phyloP scores from a whole-genome alignment of 768 basidiomycete species.

The Boletus reticulatus region DNA sequence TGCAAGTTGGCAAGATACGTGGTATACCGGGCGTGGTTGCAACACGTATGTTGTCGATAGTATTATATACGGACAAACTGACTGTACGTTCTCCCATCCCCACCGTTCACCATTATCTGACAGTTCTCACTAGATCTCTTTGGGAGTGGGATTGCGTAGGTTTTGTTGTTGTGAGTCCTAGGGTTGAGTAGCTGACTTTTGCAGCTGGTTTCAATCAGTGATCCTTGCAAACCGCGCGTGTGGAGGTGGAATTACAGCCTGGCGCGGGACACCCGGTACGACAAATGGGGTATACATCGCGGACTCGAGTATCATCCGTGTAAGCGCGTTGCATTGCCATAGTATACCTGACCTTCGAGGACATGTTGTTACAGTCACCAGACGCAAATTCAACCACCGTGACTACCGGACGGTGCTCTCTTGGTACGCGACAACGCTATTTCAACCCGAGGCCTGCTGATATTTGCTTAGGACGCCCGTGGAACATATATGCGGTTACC shows the following conservation, averaged over 20 bases:
- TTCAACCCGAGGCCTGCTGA: background rate
- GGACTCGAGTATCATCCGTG: conserved; percentile 54
- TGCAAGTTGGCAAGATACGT: conserved; percentile 37
- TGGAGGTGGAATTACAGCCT: conserved; percentile 64
- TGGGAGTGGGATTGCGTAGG: conserved; percentile 12
- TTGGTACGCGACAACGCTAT: conserved; percentile 35
- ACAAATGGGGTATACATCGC: conserved; percentile 53
- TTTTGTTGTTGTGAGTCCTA: background rate
- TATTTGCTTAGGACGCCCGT: conserved; percentile 42
- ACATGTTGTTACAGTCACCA: conserved; percentile 42
- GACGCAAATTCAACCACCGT: conserved; percentile 51
- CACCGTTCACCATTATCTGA: background rate
- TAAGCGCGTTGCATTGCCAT: conserved; percentile 24
- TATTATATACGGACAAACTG: conserved; percentile 60
- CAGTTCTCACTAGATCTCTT: conserved; percentile 8
- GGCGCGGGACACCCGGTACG: conserved; percentile 49
- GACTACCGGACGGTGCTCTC: conserved; percentile 45
- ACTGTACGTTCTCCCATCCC: conserved; percentile 42
- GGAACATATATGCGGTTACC: conserved; percentile 57
- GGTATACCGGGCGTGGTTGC: conserved; percentile 59
- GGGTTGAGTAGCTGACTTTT: background rate
- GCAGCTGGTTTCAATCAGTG: conserved; percentile 58
- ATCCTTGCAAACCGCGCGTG: conserved; percentile 61
- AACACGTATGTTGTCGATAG: conserved; percentile 62
- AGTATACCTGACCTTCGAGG: background rate